A percentile compares a stretch with the other conserved stretches of the same genome.
phyloP scores from a whole-genome alignment of 2,329 filamentous ascomycete species.

The Verticillium longisporum region DNA sequence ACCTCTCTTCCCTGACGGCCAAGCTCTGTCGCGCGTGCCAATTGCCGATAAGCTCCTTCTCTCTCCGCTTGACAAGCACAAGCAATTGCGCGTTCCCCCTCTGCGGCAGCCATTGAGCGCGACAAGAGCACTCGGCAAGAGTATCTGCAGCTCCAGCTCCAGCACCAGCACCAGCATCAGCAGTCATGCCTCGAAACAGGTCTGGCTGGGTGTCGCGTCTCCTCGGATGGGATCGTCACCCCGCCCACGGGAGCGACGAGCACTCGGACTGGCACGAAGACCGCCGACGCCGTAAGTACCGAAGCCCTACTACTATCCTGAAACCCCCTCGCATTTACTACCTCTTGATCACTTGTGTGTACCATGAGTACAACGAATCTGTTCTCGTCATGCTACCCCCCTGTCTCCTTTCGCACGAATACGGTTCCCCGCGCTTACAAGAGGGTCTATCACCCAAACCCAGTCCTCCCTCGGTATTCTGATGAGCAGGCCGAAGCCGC shows the following conservation, averaged over 20 bases:
- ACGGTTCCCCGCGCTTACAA: conserved; percentile 5
- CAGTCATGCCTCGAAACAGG: conserved; percentile 3
- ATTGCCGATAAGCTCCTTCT: neutral
- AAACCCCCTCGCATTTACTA: no score
- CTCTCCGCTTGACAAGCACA: neutral
- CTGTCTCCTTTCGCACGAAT: neutral
- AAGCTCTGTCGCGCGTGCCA: neutral
- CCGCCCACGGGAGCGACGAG: conserved; percentile 20
- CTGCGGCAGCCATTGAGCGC: neutral
- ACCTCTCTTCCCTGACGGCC: neutral
- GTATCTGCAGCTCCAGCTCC: neutral
- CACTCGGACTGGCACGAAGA: conserved; percentile 32
- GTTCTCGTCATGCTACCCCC: conserved; percentile 7
- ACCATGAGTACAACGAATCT: neutral
- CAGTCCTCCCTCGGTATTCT: conserved; percentile 61
- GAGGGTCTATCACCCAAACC: neutral
- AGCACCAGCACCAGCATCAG: neutral
- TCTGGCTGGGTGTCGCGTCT: conserved; percentile 22
- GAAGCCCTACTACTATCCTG: neutral
- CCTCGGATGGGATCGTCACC: conserved; percentile 27
- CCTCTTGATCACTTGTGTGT: neutral
- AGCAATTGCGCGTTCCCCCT: neutral
- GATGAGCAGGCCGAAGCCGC: conserved; percentile 55
- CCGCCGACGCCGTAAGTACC: conserved; percentile 33
- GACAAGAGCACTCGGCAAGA: neutral